A percentile compares a stretch with the other conserved stretches of the same genome.
Evolutionary conservation across 2,329 filamentous ascomycete genomes (phyloP).

Genomic region (Rutstroemia sp.): DNA sequence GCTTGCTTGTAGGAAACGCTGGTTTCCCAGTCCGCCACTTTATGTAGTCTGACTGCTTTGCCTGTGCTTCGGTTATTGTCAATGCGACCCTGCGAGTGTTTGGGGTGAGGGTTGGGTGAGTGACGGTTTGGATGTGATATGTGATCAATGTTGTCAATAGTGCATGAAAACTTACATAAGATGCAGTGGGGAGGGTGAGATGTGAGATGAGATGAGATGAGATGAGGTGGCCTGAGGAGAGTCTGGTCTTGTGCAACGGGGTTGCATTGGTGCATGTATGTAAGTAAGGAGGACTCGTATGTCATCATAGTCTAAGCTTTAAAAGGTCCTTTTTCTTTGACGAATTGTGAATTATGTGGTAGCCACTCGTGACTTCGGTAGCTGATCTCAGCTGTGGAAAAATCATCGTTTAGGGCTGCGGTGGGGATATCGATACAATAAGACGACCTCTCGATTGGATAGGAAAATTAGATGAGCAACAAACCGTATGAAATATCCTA

Average conservation of each 20-base stretch:
- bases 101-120: too few species aligned
- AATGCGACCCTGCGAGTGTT: background rate
- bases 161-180: slow-evolving; percentile 4
- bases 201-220: slow-evolving; percentile 5
- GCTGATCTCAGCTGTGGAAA: background rate
- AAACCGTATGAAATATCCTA: background rate
- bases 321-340: background rate
- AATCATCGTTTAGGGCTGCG: background rate
- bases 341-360: background rate
- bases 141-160: background rate
- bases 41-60: background rate
- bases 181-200: background rate
- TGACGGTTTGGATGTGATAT: background rate
- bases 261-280: background rate
- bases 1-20: background rate
- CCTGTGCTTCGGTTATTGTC: background rate
- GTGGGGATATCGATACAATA: background rate
- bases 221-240: background rate
- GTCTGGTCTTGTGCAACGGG: background rate
- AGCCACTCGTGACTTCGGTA: background rate
- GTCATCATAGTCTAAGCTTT: background rate
- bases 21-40: slow-evolving; percentile 1
- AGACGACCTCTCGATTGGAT: background rate
- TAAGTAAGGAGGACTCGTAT: too few species aligned
- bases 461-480: background rate